A percentile compares a stretch with the other conserved stretches of the same genome.
phyloP scores from a whole-genome alignment of 371 early-diverging fungal genomes.

The Zychaea mexicana region DNA sequence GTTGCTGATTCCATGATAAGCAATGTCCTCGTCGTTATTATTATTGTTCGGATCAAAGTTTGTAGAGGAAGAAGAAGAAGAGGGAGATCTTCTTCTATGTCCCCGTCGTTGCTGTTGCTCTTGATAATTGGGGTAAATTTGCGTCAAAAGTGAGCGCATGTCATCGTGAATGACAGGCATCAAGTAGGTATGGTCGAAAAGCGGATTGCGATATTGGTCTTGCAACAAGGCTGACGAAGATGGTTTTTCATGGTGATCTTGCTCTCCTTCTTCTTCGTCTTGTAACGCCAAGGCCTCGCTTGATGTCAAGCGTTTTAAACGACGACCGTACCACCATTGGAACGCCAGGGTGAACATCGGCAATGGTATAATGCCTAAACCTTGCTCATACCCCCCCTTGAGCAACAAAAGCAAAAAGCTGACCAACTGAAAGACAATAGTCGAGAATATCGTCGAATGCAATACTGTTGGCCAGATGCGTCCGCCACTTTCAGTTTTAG shows the following conservation, averaged over 20 bases:
- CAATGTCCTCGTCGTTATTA: too few species aligned
- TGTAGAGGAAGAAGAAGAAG: too few species aligned
- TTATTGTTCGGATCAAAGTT: neutral
- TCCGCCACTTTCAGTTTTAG: constrained; percentile 74
- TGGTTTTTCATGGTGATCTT: constrained; percentile 6
- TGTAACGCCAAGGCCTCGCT: constrained; percentile 5
- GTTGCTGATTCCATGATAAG: too few species aligned
- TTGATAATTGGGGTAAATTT: constrained; percentile 37
- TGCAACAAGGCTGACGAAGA: constrained; percentile 2
- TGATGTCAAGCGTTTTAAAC: constrained; percentile 28
- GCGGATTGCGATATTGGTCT: constrained; percentile 55
- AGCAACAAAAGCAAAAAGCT: constrained; percentile 60
- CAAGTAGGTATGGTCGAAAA: constrained; percentile 36
- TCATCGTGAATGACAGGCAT: constrained; percentile 57
- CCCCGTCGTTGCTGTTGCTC: neutral
- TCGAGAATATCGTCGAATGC: constrained; percentile 63
- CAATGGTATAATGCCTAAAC: constrained; percentile 57
- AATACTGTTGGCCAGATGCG: constrained; percentile 77
- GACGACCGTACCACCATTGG: constrained; percentile 51
- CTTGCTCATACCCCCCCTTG: constrained; percentile 41
- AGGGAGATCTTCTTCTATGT: too few species aligned
- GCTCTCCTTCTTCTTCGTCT: neutral
- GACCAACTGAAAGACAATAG: constrained; percentile 69
- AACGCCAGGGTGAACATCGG: constrained; percentile 60
- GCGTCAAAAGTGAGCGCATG: constrained; percentile 49